Evolutionary conservation across 768 basidiomycete species (phyloP).

Genomic region (Tricholoma sp.): DNA sequence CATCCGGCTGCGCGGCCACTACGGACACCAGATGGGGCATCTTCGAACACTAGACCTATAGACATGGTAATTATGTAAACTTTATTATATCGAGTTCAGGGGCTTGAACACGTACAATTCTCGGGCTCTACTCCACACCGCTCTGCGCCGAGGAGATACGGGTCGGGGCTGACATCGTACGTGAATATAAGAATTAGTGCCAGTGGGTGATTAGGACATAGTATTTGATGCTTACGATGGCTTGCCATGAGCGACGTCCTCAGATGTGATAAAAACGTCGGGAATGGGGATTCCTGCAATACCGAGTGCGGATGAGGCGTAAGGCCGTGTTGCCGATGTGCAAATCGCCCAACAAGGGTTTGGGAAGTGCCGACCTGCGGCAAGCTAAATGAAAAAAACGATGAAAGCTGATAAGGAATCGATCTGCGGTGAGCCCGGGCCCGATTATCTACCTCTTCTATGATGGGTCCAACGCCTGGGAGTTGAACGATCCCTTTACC

Average conservation of each 20-base stretch:
- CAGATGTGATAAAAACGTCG: slow-evolving; percentile 72
- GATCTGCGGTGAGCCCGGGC: neutral
- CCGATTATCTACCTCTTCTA: slow-evolving; percentile 44
- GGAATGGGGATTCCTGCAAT: slow-evolving; percentile 65
- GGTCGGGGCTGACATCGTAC: slow-evolving; percentile 66
- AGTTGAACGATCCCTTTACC: slow-evolving; percentile 63
- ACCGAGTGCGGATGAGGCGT: slow-evolving; percentile 67
- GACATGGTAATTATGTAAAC: neutral
- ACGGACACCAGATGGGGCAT: slow-evolving; percentile 57
- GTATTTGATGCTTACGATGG: slow-evolving; percentile 46
- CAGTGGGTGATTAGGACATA: no score
- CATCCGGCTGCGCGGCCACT: slow-evolving; percentile 41
- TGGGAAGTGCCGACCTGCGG: slow-evolving; percentile 32
- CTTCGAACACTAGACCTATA: slow-evolving; percentile 81
- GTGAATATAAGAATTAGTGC: slow-evolving; percentile 2
- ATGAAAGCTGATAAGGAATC: neutral
- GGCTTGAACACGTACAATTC: slow-evolving; percentile 38
- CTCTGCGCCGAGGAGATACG: slow-evolving; percentile 83
- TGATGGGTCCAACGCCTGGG: slow-evolving; percentile 61
- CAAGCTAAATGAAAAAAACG: slow-evolving; percentile 27
- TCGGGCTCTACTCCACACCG: slow-evolving; percentile 57
- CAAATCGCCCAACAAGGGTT: slow-evolving; percentile 82
- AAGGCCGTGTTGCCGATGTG: slow-evolving; percentile 78
- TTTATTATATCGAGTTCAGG: neutral
- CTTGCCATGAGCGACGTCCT: slow-evolving; percentile 80